Percentiles rank a stretch among this genome's conserved stretches.
Evolutionary conservation across 1,139 yeast genomes (phyloP).

Genomic region (Suhomyces bolitotheri): DNA sequence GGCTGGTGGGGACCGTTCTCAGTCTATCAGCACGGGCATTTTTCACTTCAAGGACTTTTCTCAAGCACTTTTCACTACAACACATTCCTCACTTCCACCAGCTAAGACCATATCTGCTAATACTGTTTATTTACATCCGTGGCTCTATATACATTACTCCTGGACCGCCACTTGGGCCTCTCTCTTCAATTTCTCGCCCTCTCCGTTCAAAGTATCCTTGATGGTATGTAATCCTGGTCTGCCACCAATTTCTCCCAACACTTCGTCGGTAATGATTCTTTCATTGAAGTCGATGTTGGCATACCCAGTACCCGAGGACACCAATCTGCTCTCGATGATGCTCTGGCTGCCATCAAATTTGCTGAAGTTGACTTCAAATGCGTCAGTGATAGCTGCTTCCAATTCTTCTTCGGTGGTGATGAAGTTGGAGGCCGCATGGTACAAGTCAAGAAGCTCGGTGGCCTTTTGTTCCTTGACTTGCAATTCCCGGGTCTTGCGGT

Average conservation of each 20-base stretch:
- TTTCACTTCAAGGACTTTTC: too few relatives aligned
- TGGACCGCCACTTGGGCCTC: constrained; percentile 35
- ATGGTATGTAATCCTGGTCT: constrained; percentile 40
- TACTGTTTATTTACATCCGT: too few relatives aligned
- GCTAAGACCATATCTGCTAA: too few relatives aligned
- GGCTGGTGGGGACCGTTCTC: too few relatives aligned
- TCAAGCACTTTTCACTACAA: too few relatives aligned
- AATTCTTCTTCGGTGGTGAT: constrained; percentile 67
- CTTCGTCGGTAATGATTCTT: constrained; percentile 37
- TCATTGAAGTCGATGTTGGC: constrained; percentile 33
- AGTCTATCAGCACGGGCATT: too few relatives aligned
- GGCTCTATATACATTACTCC: constrained; percentile 13
- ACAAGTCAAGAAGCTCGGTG: constrained; percentile 60
- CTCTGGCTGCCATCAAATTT: constrained; percentile 38
- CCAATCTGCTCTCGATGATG: constrained; percentile 39
- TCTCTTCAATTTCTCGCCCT: constrained; percentile 37
- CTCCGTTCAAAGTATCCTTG: constrained; percentile 22
- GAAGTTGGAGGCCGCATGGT: constrained; percentile 67
- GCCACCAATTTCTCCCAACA: constrained; percentile 26
- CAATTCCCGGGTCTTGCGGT: constrained; percentile 38
- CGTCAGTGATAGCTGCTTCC: constrained; percentile 54
- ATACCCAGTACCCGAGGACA: constrained; percentile 32
- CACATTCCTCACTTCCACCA: too few relatives aligned
- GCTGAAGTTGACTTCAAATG: constrained; percentile 50
- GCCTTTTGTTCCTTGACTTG: constrained; percentile 48